Base-by-base conservation (phyloP, 768 basidiomycete genomes). In the Kwoniella shandongensis region DNA sequence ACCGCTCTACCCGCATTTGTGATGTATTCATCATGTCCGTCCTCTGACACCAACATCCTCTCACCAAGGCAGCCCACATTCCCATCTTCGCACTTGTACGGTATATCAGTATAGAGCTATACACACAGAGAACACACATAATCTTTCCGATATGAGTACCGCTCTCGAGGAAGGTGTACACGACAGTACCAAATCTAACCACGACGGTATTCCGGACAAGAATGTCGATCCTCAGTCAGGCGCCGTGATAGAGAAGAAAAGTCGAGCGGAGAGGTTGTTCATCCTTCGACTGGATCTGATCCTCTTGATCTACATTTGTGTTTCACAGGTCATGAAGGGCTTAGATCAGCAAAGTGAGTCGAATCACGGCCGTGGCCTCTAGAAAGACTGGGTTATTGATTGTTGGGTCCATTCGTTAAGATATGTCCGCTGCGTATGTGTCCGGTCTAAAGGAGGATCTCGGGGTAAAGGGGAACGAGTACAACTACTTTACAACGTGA, bases 321-420 rank as follows among this genome's bases (percentile, higher is more conserved):
- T 58, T 30, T 57, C 62, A n/a, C 59, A 62, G 44, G 51, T 64
- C 49, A 65, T 71, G 44, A 71, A 71, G 45, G 67, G 59, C 42
- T 36, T 62, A 10, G 63, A 59, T 51, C 53, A 57, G 44, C 51
- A 15, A n/a, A 53, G 48, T 54, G 22, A 42, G 44, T 36, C 20
- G 29, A 38, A n/a, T n/a, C n/a, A 10, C n/a, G 10, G 36, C 27
- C 18, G 22, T 17, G 27, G n/a, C 5, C 15, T 35, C n/a, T 23
- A 27, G 23, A 17, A 41, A 22, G 4, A n/a, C 10, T 39, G 20
- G 8, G 38, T 15, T 39, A 39, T 39, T 39, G 38, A 39, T 18
- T 39, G 41, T 20, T n/a, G 18, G 15, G 35, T 51, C 27, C 22
- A 22, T 35, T 1, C 20, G 18, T 1, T 11, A 49, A 25, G 47